Percentiles rank a stretch among this genome's conserved stretches.
Evolutionary conservation across 768 basidiomycete species (phyloP).

Genomic region (Dioszegia hungarica): DNA sequence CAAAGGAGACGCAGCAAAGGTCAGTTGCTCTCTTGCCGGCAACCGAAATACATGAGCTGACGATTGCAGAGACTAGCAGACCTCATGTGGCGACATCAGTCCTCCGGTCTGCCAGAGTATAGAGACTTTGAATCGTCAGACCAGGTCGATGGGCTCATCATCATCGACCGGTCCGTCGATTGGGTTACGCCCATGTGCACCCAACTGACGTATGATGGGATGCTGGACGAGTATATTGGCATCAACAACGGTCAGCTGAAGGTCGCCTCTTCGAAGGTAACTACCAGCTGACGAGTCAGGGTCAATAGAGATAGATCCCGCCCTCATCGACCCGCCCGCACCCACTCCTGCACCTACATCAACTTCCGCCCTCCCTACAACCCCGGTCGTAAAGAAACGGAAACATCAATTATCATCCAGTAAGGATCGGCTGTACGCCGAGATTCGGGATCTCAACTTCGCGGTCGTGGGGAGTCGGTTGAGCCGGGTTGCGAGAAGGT

Average conservation of each 20-base stretch:
- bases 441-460: conserved; percentile 88
- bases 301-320: conserved; percentile 51
- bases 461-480: conserved; percentile 76
- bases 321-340: conserved; percentile 36
- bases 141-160: conserved; percentile 73
- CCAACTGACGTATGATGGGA: conserved; percentile 92
- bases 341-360: conserved; percentile 23
- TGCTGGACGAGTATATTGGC: conserved; percentile 85
- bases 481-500: conserved; percentile 70
- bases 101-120: conserved; percentile 30
- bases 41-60: neutral
- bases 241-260: conserved; percentile 82
- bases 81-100: conserved; percentile 59
- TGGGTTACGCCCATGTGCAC: conserved; percentile 94
- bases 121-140: conserved; percentile 38
- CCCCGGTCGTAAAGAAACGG: conserved; percentile 62
- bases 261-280: neutral
- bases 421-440: conserved; percentile 73
- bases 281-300: conserved; percentile 26
- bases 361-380: conserved; percentile 20
- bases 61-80: conserved; percentile 64
- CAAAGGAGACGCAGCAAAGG: conserved; percentile 70
- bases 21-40: conserved; percentile 19
- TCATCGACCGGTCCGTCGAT: conserved; percentile 84
- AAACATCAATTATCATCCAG: conserved; percentile 76